These are phyloP conservation scores for Neofusicoccum kwambonambiense DNA, from an alignment of 2,329 filamentous ascomycete genomes.

Conservation along the genomic window DNA sequence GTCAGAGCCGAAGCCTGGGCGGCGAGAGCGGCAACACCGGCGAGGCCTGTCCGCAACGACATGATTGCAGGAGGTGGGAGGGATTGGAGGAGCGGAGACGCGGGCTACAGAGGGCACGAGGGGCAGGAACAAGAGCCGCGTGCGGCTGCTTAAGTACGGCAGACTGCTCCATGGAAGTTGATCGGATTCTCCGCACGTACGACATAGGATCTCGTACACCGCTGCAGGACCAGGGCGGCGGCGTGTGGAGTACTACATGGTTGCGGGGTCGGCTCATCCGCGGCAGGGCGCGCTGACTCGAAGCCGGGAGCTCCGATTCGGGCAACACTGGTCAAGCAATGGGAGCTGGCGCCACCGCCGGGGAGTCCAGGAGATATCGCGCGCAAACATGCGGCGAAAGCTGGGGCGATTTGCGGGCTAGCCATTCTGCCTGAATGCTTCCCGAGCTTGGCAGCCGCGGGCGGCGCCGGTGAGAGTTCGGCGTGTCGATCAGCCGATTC, in stretches of 20 bases:
- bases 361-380: neutral
- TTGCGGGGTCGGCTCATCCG: constrained; percentile 10
- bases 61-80: constrained; percentile 35
- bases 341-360: no score
- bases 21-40: neutral
- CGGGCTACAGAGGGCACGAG: no score
- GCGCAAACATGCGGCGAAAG: neutral
- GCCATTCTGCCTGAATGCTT: constrained; percentile 10
- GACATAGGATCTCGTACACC: neutral
- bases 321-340: neutral
- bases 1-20: constrained; percentile 5
- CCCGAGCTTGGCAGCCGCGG: neutral
- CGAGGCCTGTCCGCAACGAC: constrained; percentile 6
- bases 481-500: constrained; percentile 1
- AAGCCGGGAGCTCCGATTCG: neutral
- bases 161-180: no score
- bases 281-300: neutral
- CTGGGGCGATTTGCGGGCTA: neutral
- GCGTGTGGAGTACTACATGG: neutral
- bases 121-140: constrained; percentile 32
- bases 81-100: constrained; percentile 22
- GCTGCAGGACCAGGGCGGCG: neutral
- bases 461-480: neutral
- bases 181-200: constrained; percentile 3
- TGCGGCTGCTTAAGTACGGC: neutral